Base-by-base conservation (phyloP, 805 yeast genomes). In the Saturnispora sekii region DNA sequence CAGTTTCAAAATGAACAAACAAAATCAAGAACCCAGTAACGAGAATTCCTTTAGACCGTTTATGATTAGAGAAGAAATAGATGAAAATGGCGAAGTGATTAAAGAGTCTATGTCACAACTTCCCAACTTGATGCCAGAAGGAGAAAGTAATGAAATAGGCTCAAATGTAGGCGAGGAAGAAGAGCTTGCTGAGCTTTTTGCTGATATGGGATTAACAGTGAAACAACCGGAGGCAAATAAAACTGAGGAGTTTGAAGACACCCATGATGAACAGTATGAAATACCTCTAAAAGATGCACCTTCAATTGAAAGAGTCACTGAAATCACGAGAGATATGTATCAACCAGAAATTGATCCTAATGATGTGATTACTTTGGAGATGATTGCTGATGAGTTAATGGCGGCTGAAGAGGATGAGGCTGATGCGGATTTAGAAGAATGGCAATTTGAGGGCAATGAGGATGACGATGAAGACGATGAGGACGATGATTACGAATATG, bases 11-110 rank as follows among this genome's bases (percentile, higher is more conserved):
- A 17, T 47, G 16, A 44, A 44, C n/a, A 37, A 32, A 15, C 10
- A 17, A 2, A 32, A 14, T n/a, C 28, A n/a, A 16, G 16, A 21
- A 17, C 18, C 11, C 4, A 45, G 14, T 61, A 69, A 11, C 0
- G 28, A 51, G 32, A 28, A 41, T 7, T 21, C 30, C n/a, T 72
- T 40, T 47, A 51, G 30, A 44, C 55, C 47, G n/a, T 76, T 84
- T 73, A 90, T 84, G 48, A 86, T 87, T 17, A 68, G 77, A 44
- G 96, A 88, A 55, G 82, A 77, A 42, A 59, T 88, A 17, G 95
- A 88, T 60, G 95, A 84, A 2, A 79, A 81, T 21, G 96, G 84
- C 0, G 80, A 84, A 50, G 68, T 84, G 1, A 57, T 83, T 3
- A 59, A 55, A 35, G n/a, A 69, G 67, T 7, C 64, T 57, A 37